Evolutionary conservation across 2,329 filamentous ascomycete genomes (phyloP).

Genomic region (Phaeosphaeriaceae sp.): DNA sequence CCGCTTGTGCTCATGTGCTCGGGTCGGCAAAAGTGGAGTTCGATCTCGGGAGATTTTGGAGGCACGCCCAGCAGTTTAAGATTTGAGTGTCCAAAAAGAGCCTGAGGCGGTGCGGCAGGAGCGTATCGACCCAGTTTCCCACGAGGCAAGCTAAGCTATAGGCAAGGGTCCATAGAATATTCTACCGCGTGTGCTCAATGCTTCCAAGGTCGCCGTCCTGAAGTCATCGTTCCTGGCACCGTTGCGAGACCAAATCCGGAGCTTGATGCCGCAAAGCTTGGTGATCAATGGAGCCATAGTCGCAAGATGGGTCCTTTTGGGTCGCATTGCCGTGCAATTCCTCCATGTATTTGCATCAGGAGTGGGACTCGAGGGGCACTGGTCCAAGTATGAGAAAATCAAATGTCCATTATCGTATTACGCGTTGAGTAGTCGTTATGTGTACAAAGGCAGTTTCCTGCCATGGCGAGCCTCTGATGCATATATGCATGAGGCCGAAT

Average conservation of each 20-base stretch:
- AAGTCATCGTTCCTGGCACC: background rate
- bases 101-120: background rate
- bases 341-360: conserved; percentile 9
- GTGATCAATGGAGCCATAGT: background rate
- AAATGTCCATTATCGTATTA: conserved; percentile 8
- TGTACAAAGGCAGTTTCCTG: background rate
- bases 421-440: conserved; percentile 5
- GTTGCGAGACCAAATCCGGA: background rate
- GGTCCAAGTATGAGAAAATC: conserved; percentile 5
- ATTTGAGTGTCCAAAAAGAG: background rate
- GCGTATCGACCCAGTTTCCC: background rate
- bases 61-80: background rate
- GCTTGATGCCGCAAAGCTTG: background rate
- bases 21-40: conserved; percentile 3
- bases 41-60: conserved; percentile 1
- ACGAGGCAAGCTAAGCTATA: background rate
- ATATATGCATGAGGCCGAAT: background rate
- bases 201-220: background rate
- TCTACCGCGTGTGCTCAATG: background rate
- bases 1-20: background rate
- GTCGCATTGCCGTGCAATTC: conserved; percentile 13
- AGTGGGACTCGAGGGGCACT: background rate
- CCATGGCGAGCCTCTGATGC: background rate
- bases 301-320: background rate
- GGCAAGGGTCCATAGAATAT: background rate